A percentile compares a stretch with the other conserved stretches of the same genome.
Evolutionary conservation across 1,139 yeast genomes (phyloP).

Genomic region (Suzukiozyma palmioleophila): DNA sequence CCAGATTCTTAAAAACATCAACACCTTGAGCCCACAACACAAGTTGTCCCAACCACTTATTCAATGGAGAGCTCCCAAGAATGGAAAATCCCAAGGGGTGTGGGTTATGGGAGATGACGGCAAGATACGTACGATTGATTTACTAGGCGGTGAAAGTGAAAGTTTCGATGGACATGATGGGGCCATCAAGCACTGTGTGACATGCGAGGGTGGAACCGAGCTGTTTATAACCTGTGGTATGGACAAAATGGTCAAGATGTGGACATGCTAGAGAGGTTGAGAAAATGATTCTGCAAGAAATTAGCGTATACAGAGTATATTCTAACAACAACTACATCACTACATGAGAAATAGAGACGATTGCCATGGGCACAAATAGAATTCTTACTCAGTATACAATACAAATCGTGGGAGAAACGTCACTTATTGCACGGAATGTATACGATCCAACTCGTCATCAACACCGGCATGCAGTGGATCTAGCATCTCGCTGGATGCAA

Average conservation of each 20-base stretch:
- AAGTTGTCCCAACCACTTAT: conserved; percentile 58
- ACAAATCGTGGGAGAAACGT: too few relatives aligned
- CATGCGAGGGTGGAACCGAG: conserved; percentile 25
- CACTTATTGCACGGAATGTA: too few relatives aligned
- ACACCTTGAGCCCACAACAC: conserved; percentile 67
- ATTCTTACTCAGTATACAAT: too few relatives aligned
- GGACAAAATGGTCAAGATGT: conserved; percentile 30
- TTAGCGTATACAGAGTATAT: too few relatives aligned
- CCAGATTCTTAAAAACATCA: conserved; percentile 51
- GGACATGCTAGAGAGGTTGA: conserved; percentile 10
- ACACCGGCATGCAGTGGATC: too few relatives aligned
- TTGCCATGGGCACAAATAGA: too few relatives aligned
- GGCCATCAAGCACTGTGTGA: conserved; percentile 44
- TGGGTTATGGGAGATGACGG: conserved; percentile 78
- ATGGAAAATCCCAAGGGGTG: conserved; percentile 38
- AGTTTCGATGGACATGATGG: conserved; percentile 31
- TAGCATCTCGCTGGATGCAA: too few relatives aligned
- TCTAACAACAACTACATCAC: too few relatives aligned
- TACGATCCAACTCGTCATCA: too few relatives aligned
- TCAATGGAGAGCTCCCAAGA: conserved; percentile 27
- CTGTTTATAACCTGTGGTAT: conserved; percentile 43
- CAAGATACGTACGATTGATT: conserved; percentile 52
- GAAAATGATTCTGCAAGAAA: too few relatives aligned
- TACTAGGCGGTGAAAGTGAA: conserved; percentile 21
- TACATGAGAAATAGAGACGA: too few relatives aligned